Base-by-base conservation (phyloP, 352 stramenopile genomes). In the Phytophthora syringae region DNA sequence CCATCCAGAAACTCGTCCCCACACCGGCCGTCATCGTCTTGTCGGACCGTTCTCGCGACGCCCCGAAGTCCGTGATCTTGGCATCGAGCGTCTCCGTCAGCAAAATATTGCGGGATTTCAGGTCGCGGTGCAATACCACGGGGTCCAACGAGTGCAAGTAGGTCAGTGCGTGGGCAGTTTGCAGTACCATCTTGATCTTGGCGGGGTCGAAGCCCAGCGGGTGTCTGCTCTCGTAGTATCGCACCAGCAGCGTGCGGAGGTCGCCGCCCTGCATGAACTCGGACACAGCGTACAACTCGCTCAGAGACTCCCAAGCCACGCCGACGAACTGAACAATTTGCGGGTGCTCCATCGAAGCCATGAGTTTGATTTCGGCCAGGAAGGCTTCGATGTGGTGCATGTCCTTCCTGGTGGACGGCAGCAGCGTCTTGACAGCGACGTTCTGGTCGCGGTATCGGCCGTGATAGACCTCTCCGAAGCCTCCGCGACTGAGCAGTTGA, bases 81-180 rank as follows among this genome's bases (percentile, higher is more conserved):
- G 70, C 69, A 20, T 80, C 42, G 18, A 76, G 60, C 11, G 55
- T 56, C n/a, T 22, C 27, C 10, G 70, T 74, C 13, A 88, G 51
- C 44, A 88, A 65, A 32, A 88, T 79, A 60, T 88, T 88, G 52
- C 79, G 74, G 5, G 71, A 82, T 58, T 88, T 88, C 64, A 88
- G 76, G 56, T 85, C 79, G 22, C 79, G 76, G 58, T 88, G 79
- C 25, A 72, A 34, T 28, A 72, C 64, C 5, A 66, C 42, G 11
- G 62, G 60, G 37, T 52, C 48, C 21, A 70, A 25, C 15, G 62
- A 64, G 42, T 70, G 62, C 48, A 70, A 47, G 25, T 70, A 76
- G 6, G 67, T 67, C 16, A 79, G 54, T 5, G 53, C 71, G 28
- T 70, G 28, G 1, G 62, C 60, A 5, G 76, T 52, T n/a, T 76